Base-by-base conservation (phyloP, 2,329 filamentous ascomycete genomes). In the Trichocomaceae sp. region DNA sequence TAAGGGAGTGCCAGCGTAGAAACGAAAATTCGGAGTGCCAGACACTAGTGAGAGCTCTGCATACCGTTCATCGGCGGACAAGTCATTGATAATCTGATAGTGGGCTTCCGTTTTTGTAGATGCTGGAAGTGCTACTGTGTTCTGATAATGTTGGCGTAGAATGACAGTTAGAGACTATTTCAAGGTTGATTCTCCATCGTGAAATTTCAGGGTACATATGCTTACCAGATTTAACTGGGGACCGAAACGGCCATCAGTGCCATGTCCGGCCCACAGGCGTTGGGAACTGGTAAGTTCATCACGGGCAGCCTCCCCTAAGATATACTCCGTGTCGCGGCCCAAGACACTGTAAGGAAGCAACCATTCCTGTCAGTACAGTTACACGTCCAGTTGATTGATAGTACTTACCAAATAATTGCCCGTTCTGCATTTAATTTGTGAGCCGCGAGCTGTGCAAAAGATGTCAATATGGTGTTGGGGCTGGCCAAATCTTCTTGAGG, bases 1-100 rank as follows among this genome's bases (percentile, higher is more conserved):
- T 52, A 87, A 80, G 0, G 84, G 84, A 0, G 85, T 83, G 17
- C 79, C 79, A 5, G 79, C 80, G 56, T 82, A 81, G 62, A 83
- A 83, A 46, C 69, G 68, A 29, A 74, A 66, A 31, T 67, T 58
- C 0, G 71, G 70, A 1, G 66, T 58, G 0, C 58, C 63, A 3
- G 62, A 58, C 1, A 76, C 73, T 29, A 73, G 70, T 1, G 63
- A 58, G 39, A 71, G 62, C 6, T 66, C 51, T 44, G 69, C 70
- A 55, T 71, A 77, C 19, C 62, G 64, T 7, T 72, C 66, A 58
- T 77, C 61, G 29, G 69, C 58, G 29, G 60, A 58, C 37, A 77
- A 55, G 58, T 78, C 74, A 41, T 68, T 65, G 54, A 77, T 60
- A 12, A 74, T 52, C 6, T 70, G 60, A 51, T 66, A 66, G 20